These are phyloP conservation scores for Pleurotus pulmonarius DNA, from an alignment of 768 basidiomycete species.

Conservation along the genomic window DNA sequence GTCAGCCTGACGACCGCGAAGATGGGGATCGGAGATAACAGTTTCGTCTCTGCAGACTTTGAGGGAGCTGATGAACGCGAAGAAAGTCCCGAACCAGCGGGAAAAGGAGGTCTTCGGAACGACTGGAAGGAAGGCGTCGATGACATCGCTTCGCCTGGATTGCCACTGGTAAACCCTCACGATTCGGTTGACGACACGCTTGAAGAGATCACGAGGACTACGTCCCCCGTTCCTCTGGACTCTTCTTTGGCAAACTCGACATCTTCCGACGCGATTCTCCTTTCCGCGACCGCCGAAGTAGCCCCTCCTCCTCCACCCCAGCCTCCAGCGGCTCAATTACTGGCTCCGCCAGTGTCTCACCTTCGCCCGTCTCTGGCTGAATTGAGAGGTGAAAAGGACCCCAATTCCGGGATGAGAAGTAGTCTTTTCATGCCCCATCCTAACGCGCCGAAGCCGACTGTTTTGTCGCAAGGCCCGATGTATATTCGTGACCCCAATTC, in stretches of 20 bases:
- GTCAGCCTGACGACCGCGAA: constrained; percentile 9
- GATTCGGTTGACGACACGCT: not conserved
- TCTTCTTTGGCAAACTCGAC: too few relatives aligned
- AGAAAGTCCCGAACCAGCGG: not conserved
- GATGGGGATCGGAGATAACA: constrained; percentile 7
- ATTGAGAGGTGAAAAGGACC: constrained; percentile 24
- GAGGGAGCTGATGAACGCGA: not conserved
- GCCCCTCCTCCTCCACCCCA: constrained; percentile 12
- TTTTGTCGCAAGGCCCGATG: constrained; percentile 52
- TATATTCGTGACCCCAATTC: constrained; percentile 36
- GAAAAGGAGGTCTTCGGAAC: too few relatives aligned
- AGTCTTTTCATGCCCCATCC: constrained; percentile 44
- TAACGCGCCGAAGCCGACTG: constrained; percentile 38
- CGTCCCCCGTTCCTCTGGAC: not conserved
- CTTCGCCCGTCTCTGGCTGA: constrained; percentile 28
- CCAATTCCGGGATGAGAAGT: constrained; percentile 18
- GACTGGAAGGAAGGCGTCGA: not conserved
- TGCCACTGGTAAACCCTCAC: not conserved
- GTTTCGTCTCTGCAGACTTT: not conserved
- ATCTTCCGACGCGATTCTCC: not conserved
- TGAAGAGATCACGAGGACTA: not conserved
- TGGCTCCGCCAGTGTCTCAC: constrained; percentile 14
- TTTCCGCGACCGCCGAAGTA: not conserved
- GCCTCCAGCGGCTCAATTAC: constrained; percentile 10
- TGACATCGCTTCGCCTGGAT: not conserved